A percentile compares a stretch with the other conserved stretches of the same genome.
phyloP scores from a whole-genome alignment of 1,284 basidiomycete genomes.

The Leccinum fuscescens region DNA sequence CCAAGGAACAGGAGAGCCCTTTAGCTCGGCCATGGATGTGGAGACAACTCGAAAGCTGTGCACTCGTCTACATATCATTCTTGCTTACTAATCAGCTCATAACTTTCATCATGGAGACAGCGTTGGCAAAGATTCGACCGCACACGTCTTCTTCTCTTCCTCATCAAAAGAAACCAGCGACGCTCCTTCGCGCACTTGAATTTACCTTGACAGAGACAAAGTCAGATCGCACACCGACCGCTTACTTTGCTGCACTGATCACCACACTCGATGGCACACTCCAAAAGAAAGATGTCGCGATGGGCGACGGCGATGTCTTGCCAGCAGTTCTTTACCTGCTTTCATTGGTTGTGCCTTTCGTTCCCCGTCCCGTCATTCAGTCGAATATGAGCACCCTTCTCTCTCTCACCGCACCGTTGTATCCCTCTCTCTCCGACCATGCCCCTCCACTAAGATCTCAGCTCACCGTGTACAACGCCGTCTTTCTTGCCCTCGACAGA shows the following conservation, averaged over 20 bases:
- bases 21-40: constrained; percentile 32
- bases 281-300: constrained; percentile 57
- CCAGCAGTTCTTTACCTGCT: constrained; percentile 91
- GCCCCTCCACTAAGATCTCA: constrained; percentile 74
- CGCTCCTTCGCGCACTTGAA: constrained; percentile 87
- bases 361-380: constrained; percentile 72
- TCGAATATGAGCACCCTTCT: constrained; percentile 64
- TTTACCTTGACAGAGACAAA: constrained; percentile 81
- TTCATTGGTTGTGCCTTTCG: constrained; percentile 73
- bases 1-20: constrained; percentile 59
- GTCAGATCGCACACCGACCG: constrained; percentile 70
- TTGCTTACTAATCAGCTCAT: not conserved
- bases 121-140: constrained; percentile 84
- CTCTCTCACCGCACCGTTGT: constrained; percentile 76
- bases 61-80: not conserved
- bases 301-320: constrained; percentile 79
- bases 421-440: constrained; percentile 62
- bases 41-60: constrained; percentile 4
- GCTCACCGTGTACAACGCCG: constrained; percentile 67
- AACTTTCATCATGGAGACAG: constrained; percentile 48
- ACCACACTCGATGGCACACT: constrained; percentile 77
- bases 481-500: constrained; percentile 68
- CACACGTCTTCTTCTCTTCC: constrained; percentile 80
- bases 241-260: constrained; percentile 86
- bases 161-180: constrained; percentile 91